These are phyloP conservation scores for Paecilomyces formosus DNA, from an alignment of 2,329 filamentous ascomycete genomes.

Conservation along the genomic window DNA sequence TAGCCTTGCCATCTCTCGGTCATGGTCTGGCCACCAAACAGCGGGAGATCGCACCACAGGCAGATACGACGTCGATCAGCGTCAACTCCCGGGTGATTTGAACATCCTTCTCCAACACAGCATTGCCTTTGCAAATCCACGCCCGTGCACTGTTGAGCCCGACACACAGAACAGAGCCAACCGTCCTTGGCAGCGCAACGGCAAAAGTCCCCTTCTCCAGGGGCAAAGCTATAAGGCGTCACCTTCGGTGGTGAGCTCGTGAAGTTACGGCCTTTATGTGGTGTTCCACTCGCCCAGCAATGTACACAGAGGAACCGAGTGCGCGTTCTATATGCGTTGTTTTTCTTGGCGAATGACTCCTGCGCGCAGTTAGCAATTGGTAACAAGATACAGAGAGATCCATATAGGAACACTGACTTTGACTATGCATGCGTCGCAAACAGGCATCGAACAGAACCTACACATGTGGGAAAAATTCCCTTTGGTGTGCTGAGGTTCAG, in stretches of 20 bases:
- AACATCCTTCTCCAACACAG: conserved; percentile 19
- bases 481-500: conserved; percentile 16
- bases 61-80: conserved; percentile 20
- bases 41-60: conserved; percentile 21
- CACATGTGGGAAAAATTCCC: conserved; percentile 14
- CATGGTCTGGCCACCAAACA: conserved; percentile 2
- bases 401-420: conserved; percentile 5
- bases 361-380: conserved; percentile 1
- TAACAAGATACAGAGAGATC: neutral
- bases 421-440: conserved; percentile 24
- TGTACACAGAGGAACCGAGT: conserved; percentile 18
- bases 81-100: conserved; percentile 11
- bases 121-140: conserved; percentile 7
- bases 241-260: conserved; percentile 5
- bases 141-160: conserved; percentile 17
- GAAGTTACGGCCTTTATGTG: conserved; percentile 14
- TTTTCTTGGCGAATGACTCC: conserved; percentile 18
- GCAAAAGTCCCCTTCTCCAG: conserved; percentile 14
- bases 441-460: conserved; percentile 20
- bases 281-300: conserved; percentile 20
- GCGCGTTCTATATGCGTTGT: conserved; percentile 21
- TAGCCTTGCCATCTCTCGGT: conserved; percentile 4
- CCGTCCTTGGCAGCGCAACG: conserved; percentile 18
- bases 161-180: conserved; percentile 20
- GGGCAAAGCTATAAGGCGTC: conserved; percentile 7